phyloP scores from a whole-genome alignment of 257 asterid species.

The Nicotiana otophora region DNA sequence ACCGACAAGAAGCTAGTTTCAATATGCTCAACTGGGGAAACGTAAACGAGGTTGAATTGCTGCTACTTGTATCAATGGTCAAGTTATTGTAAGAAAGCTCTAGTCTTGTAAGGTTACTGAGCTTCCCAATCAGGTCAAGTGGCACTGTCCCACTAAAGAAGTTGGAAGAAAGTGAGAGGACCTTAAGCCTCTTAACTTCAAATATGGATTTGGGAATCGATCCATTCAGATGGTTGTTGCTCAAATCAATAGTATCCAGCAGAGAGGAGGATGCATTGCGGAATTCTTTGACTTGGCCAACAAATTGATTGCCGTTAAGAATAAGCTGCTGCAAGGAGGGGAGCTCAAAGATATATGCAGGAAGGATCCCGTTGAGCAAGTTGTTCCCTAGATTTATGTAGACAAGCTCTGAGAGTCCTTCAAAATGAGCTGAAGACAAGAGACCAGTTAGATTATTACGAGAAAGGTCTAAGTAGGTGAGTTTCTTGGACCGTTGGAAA shows the following conservation, averaged over 20 bases:
- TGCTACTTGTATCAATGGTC: constrained; percentile 22
- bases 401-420: constrained; percentile 19
- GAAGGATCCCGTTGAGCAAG: constrained; percentile 20
- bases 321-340: constrained; percentile 23
- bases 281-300: constrained; percentile 12
- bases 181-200: constrained; percentile 1
- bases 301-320: constrained; percentile 28
- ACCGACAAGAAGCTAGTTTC: constrained; percentile 47
- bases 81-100: constrained; percentile 53
- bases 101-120: constrained; percentile 32
- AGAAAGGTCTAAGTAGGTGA: constrained; percentile 14
- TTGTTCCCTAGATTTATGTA: constrained; percentile 19
- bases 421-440: constrained; percentile 21
- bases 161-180: constrained; percentile 30
- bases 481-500: constrained; percentile 20
- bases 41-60: constrained; percentile 2
- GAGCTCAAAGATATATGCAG: constrained; percentile 24
- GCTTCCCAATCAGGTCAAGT: constrained; percentile 10
- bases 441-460: constrained; percentile 22
- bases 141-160: constrained; percentile 17
- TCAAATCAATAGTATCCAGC: constrained; percentile 21
- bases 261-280: neutral
- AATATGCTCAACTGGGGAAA: constrained; percentile 24
- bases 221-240: constrained; percentile 23
- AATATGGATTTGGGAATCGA: constrained; percentile 26